Conservation (phyloP, 345 rosid genomes). For the Streptanthus diversifolius region DNA sequence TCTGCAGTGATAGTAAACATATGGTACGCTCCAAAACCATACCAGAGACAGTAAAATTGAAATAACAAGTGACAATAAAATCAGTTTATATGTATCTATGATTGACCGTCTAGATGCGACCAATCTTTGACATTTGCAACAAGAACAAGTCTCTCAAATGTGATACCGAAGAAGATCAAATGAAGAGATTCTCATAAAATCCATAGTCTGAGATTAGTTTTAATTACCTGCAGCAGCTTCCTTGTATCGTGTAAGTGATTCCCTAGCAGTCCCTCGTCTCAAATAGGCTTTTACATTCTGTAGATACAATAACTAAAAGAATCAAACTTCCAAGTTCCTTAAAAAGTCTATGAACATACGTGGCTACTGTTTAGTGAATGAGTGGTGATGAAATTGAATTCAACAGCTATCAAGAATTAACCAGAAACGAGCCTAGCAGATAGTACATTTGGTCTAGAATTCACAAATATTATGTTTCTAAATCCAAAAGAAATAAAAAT, state of each 20-base stretch:
- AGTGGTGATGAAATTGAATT: not conserved
- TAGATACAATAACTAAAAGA: slow-evolving; percentile 6
- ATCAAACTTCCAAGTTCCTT: slow-evolving; percentile 5
- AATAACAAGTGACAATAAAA: not conserved
- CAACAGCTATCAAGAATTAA: not conserved
- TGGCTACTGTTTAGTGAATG: not conserved
- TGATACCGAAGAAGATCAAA: not conserved
- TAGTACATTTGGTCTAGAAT: not conserved
- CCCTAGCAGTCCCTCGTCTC: slow-evolving; percentile 93
- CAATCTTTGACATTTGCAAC: not conserved
- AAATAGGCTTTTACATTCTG: slow-evolving; percentile 95
- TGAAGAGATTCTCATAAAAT: not conserved
- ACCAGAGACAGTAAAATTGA: not conserved
- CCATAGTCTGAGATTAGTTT: not conserved
- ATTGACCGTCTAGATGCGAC: not conserved
- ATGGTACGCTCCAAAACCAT: not conserved
- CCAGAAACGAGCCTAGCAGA: not conserved
- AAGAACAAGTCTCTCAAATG: not conserved
- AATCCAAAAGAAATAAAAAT: too few species aligned
- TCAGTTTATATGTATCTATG: not conserved
- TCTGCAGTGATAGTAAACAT: slow-evolving; percentile 41
- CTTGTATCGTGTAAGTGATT: slow-evolving; percentile 66
- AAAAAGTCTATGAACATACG: not conserved
- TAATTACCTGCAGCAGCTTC: slow-evolving; percentile 75
- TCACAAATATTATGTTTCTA: not conserved